These are phyloP conservation scores for Aspergillus tanneri DNA, from an alignment of 2,329 filamentous ascomycete species.

Conservation along the genomic window DNA sequence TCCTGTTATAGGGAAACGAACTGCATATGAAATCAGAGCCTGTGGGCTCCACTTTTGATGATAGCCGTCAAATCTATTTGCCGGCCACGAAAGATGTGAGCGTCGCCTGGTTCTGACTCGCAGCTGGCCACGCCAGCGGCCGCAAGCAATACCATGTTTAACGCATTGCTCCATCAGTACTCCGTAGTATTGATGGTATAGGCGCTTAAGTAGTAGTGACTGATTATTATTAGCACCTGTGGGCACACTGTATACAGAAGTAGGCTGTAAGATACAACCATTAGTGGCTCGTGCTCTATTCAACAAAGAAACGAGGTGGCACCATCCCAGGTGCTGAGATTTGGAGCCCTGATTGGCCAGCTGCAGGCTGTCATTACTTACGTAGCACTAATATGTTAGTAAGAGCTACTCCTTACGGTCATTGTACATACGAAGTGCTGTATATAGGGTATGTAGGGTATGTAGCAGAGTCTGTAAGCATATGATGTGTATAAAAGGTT, in stretches of 20 bases:
- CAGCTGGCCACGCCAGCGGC: constrained; percentile 21
- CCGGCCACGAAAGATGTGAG: constrained; percentile 13
- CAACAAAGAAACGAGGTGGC: neutral
- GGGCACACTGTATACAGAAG: neutral
- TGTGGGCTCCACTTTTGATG: constrained; percentile 17
- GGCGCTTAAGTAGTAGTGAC: constrained; percentile 7
- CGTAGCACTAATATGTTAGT: neutral
- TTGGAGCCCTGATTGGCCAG: constrained; percentile 1
- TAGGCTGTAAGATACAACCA: constrained; percentile 1
- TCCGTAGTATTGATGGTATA: neutral
- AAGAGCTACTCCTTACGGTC: neutral
- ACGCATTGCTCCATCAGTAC: too few species aligned
- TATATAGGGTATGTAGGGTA: too few species aligned
- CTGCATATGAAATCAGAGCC: constrained; percentile 21
- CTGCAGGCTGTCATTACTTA: constrained; percentile 4
- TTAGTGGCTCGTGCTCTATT: neutral
- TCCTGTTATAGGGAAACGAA: constrained; percentile 6
- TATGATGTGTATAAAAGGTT: too few species aligned
- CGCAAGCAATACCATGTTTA: constrained; percentile 24
- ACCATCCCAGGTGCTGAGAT: neutral
- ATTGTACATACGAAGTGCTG: too few species aligned
- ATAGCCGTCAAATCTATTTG: constrained; percentile 14
- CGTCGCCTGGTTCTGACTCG: constrained; percentile 18
- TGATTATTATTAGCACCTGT: neutral
- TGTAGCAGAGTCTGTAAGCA: too few species aligned